Evolutionary conservation across 306 rosid genomes (phyloP).

Genomic region (Alnus rubra): DNA sequence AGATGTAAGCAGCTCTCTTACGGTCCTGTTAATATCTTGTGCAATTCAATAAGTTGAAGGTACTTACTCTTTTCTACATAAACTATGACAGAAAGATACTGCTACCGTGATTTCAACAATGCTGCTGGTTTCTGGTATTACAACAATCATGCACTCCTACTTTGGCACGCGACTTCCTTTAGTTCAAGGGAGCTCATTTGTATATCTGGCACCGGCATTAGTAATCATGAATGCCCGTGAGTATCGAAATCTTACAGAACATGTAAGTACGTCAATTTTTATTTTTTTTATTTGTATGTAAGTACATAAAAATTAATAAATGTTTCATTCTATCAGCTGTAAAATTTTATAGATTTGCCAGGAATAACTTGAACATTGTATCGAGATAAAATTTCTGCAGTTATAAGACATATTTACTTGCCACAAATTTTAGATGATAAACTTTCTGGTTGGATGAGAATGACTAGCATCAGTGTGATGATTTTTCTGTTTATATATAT

Average conservation of each 20-base stretch:
- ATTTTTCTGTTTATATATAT: background rate
- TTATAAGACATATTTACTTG: slow-evolving; percentile 21
- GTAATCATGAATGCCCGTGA: slow-evolving; percentile 80
- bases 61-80: slow-evolving; percentile 18
- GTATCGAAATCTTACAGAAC: slow-evolving; percentile 75
- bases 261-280: slow-evolving; percentile 50
- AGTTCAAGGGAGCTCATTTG: slow-evolving; percentile 98
- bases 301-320: slow-evolving; percentile 31
- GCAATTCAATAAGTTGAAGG: slow-evolving; percentile 17
- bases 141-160: slow-evolving; percentile 79
- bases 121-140: slow-evolving; percentile 80
- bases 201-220: slow-evolving; percentile 86
- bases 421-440: slow-evolving; percentile 10
- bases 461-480: slow-evolving; percentile 1
- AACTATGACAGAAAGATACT: slow-evolving; percentile 68
- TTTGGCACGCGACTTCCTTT: slow-evolving; percentile 91
- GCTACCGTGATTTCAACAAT: slow-evolving; percentile 89
- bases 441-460: background rate
- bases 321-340: slow-evolving; percentile 7
- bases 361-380: slow-evolving; percentile 10
- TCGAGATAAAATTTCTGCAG: slow-evolving; percentile 13
- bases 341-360: slow-evolving; percentile 22
- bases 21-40: slow-evolving; percentile 22
- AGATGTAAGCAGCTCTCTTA: slow-evolving; percentile 59
- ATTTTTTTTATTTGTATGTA: slow-evolving; percentile 38